Evolutionary conservation across 164 flowering plant genomes (phyloP), one percentile per base, ranked within the genome.

Genomic region (Cinnamomum micranthum): DNA sequence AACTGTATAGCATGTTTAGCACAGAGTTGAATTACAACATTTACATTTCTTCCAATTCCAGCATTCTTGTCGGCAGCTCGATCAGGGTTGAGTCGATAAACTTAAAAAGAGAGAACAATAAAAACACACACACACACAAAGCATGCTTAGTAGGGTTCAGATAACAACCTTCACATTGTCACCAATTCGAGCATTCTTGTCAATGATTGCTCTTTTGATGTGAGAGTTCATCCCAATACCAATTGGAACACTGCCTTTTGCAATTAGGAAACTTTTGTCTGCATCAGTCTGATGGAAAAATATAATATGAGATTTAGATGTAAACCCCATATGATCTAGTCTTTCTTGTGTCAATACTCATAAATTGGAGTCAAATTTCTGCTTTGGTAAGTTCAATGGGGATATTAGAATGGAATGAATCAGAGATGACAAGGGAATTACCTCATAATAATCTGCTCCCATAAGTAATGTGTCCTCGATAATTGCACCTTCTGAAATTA

Each of bases 361-460:
- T 55, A 55, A 17, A 55, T 55, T 55, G 60, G 50, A 4, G 28
- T 25, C n/a, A 20, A 28, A 66, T 66, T 28, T 2, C 41, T 15
- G 6, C 47, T 67, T 19, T 4, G 0, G 22, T 9, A 2, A 31
- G 24, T 64, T 64, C 67, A 64, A 64, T 24, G 14, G 23, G 27
- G 1, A 10, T 24, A 15, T 14, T 22, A 23, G 67, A 55, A 14
- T 17, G 17, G 20, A 14, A 55, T 55, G 70, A 20, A n/a, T 28
- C 15, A 1, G 52, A 12, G 47, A 41, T 0, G 25, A 13, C 27
- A 2, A 59, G 22, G 62, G 23, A 73, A 12, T 74, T 82, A 84
- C 99, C 97, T 95, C 97, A 76, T 93, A 95, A 70, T 91, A 93
- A 81, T 95, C 99, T 67, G 99, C 99, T 70, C 99, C 99, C 97